Evolutionary conservation across 2,329 filamentous ascomycete species (phyloP).

Genomic region (Lasiodiplodia hormozganensis): DNA sequence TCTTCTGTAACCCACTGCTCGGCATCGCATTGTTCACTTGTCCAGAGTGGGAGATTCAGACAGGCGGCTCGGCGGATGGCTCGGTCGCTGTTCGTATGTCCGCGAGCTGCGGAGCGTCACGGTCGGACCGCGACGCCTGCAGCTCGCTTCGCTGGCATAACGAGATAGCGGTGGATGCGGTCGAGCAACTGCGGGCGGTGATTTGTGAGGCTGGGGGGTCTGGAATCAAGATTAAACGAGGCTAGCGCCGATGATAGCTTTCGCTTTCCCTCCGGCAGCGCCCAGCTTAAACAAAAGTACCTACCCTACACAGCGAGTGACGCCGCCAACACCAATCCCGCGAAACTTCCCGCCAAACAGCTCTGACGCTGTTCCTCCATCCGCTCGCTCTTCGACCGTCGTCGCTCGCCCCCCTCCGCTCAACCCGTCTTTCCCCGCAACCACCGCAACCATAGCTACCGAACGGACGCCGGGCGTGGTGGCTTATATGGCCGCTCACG

Average conservation of each 20-base stretch:
- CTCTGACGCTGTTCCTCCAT: slow-evolving; percentile 13
- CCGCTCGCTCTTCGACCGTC: slow-evolving; percentile 22
- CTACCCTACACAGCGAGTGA: slow-evolving; percentile 5
- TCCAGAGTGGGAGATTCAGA: background rate
- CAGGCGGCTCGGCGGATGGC: slow-evolving; percentile 5
- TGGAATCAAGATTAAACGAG: slow-evolving; percentile 27
- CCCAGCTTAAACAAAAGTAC: slow-evolving; percentile 28
- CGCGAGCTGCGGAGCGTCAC: slow-evolving; percentile 4
- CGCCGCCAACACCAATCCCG: slow-evolving; percentile 10
- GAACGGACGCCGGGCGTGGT: slow-evolving; percentile 44
- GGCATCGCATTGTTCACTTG: background rate
- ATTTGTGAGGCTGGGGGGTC: slow-evolving; percentile 25
- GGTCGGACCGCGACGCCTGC: slow-evolving; percentile 4
- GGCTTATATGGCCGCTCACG: slow-evolving; percentile 51
- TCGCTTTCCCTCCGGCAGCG: slow-evolving; percentile 26
- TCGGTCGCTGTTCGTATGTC: slow-evolving; percentile 12
- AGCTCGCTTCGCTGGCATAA: background rate
- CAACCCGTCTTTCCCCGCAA: slow-evolving; percentile 11
- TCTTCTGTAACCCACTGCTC: background rate
- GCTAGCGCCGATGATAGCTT: slow-evolving; percentile 23
- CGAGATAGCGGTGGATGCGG: background rate
- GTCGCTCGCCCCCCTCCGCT: background rate
- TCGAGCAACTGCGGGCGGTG: slow-evolving; percentile 6
- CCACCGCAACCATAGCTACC: slow-evolving; percentile 37
- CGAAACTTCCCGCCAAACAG: background rate